Conservation (phyloP, 306 rosid genomes). For the Acacia crassicarpa region DNA sequence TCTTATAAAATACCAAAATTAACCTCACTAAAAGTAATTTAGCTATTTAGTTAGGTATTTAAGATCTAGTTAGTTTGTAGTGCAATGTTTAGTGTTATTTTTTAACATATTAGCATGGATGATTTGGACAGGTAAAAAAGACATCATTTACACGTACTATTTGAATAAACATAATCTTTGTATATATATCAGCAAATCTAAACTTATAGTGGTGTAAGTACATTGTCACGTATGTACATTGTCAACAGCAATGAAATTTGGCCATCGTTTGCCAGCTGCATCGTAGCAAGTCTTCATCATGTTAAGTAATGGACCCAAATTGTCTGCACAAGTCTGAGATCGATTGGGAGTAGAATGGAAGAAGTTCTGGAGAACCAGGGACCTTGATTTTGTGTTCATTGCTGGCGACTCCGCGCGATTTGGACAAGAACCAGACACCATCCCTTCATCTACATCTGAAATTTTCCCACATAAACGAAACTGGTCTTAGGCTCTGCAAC, state of each 20-base stretch:
- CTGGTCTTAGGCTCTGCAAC: not conserved
- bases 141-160: not conserved
- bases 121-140: not conserved
- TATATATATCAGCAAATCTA: not conserved
- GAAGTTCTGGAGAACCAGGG: conserved; percentile 68
- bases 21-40: too few species aligned
- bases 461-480: conserved; percentile 28
- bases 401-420: conserved; percentile 73
- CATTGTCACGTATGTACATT: too few species aligned
- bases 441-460: conserved; percentile 85
- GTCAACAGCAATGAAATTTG: conserved; percentile 95
- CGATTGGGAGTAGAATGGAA: conserved; percentile 66
- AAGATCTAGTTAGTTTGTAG: too few species aligned
- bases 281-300: conserved; percentile 63
- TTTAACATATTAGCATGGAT: not conserved
- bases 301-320: conserved; percentile 65
- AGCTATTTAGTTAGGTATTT: too few species aligned
- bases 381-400: conserved; percentile 58
- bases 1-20: too few species aligned
- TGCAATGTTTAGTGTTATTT: too few species aligned
- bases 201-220: too few species aligned
- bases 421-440: conserved; percentile 69
- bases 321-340: conserved; percentile 58
- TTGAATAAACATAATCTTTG: not conserved
- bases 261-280: conserved; percentile 79